These are phyloP conservation scores for Lachnellula arida DNA, from an alignment of 2,329 filamentous ascomycete species.

Conservation along the genomic window DNA sequence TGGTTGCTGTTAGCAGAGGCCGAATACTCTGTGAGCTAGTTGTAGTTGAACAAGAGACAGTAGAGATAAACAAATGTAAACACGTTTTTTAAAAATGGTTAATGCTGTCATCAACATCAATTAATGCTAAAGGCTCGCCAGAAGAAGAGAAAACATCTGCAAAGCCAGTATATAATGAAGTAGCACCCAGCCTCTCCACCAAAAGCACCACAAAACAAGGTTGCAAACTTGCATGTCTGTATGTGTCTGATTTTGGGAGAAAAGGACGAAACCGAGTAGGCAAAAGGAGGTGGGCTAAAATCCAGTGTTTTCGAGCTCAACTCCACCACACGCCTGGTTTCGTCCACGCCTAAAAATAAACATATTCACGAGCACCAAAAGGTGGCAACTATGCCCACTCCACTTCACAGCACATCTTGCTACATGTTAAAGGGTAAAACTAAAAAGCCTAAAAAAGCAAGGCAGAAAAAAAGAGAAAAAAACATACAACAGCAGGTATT, in stretches of 20 bases:
- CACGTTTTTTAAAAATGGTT: too few relatives aligned
- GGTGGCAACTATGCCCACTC: not conserved
- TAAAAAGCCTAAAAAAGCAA: not conserved
- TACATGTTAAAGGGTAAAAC: too few relatives aligned
- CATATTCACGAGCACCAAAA: not conserved
- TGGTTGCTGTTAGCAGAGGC: slow-evolving; percentile 23
- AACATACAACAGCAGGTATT: slow-evolving; percentile 24
- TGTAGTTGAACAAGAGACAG: not conserved
- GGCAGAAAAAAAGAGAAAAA: slow-evolving; percentile 1
- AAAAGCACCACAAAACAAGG: too few relatives aligned
- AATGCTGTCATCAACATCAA: too few relatives aligned
- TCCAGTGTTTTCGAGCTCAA: not conserved
- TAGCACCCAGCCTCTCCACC: too few relatives aligned
- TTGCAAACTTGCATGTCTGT: too few relatives aligned
- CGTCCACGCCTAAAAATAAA: not conserved
- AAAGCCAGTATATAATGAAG: too few relatives aligned
- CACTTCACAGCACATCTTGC: not conserved
- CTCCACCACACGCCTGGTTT: not conserved
- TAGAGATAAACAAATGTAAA: too few relatives aligned
- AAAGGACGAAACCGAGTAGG: too few relatives aligned
- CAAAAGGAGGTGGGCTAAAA: not conserved
- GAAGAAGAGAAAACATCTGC: too few relatives aligned
- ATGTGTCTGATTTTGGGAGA: too few relatives aligned
- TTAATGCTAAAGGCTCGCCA: too few relatives aligned
- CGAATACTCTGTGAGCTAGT: not conserved